Conservation (phyloP, 2,329 filamentous ascomycete genomes). For the Fusarium chuoi region DNA sequence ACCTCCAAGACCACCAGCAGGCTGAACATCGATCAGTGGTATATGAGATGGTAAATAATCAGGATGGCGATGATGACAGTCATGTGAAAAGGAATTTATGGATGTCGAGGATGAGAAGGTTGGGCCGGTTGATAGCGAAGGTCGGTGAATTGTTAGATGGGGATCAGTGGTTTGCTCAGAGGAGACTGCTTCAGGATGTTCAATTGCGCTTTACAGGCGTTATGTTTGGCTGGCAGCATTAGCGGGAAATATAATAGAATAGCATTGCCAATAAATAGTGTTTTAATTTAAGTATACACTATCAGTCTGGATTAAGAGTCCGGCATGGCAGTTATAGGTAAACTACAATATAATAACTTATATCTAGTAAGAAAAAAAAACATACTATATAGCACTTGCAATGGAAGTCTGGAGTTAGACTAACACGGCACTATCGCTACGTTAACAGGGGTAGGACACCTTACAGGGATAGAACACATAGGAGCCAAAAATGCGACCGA, state of each 20-base stretch:
- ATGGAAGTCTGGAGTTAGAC: not conserved
- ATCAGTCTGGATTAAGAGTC: not conserved
- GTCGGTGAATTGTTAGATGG: not conserved
- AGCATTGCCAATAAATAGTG: not conserved
- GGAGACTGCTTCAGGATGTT: not conserved
- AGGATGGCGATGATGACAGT: not conserved
- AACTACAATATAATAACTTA: too few species aligned
- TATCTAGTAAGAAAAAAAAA: too few species aligned
- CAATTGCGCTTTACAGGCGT: not conserved
- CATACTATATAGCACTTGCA: too few species aligned
- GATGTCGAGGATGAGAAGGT: not conserved
- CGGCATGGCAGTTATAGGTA: not conserved
- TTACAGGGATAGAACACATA: not conserved
- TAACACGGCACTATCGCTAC: fast-evolving
- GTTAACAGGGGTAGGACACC: not conserved
- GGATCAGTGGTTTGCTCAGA: not conserved
- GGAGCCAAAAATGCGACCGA: constrained; percentile 16
- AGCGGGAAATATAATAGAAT: not conserved
- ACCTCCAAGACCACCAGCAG: not conserved
- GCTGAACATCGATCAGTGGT: too few species aligned
- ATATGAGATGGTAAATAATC: not conserved
- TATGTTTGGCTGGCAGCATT: not conserved
- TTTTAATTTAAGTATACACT: not conserved
- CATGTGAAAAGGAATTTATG: not conserved
- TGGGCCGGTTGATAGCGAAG: not conserved